Percentiles rank a stretch among this genome's conserved stretches.
These are phyloP conservation scores for Globisporangium nagaii DNA, from an alignment of 352 stramenopile species.

Conservation along the genomic window DNA sequence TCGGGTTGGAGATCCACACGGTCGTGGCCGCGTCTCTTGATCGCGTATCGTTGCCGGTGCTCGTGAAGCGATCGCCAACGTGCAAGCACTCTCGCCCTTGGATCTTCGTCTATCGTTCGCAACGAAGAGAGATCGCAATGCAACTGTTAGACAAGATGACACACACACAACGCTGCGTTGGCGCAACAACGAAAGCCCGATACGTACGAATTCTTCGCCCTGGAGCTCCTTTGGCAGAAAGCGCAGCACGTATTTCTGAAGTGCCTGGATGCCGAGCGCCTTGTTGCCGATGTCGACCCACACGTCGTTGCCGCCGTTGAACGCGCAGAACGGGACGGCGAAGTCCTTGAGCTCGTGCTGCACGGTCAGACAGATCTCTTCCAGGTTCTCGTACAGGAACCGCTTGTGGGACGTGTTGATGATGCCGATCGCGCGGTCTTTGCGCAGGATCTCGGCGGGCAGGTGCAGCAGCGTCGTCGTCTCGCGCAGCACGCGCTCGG, in stretches of 20 bases:
- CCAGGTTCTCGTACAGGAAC: constrained; percentile 89
- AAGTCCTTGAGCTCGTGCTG: constrained; percentile 83
- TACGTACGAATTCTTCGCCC: constrained; percentile 51
- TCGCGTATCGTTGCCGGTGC: constrained; percentile 89
- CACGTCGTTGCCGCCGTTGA: constrained; percentile 95
- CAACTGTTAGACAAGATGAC: neutral
- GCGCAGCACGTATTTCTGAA: constrained; percentile 83
- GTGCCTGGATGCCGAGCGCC: constrained; percentile 88
- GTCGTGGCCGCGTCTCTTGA: constrained; percentile 89
- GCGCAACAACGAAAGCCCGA: neutral
- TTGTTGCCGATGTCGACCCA: constrained; percentile 98
- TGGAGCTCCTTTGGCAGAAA: constrained; percentile 76
- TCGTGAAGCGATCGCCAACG: constrained; percentile 92
- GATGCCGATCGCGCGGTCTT: constrained; percentile 92
- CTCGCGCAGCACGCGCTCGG: constrained; percentile 61
- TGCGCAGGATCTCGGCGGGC: constrained; percentile 83
- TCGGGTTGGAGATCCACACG: constrained; percentile 93
- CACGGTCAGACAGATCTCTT: constrained; percentile 92
- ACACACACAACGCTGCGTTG: too few species aligned
- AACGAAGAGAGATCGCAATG: neutral
- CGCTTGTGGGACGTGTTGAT: constrained; percentile 83
- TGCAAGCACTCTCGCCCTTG: constrained; percentile 90
- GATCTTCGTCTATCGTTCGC: constrained; percentile 35
- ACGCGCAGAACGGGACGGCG: constrained; percentile 91
- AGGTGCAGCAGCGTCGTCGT: constrained; percentile 83